Evolutionary conservation across 192 early-diverging fungal species (phyloP).

Genomic region (Coemansia erecta): DNA sequence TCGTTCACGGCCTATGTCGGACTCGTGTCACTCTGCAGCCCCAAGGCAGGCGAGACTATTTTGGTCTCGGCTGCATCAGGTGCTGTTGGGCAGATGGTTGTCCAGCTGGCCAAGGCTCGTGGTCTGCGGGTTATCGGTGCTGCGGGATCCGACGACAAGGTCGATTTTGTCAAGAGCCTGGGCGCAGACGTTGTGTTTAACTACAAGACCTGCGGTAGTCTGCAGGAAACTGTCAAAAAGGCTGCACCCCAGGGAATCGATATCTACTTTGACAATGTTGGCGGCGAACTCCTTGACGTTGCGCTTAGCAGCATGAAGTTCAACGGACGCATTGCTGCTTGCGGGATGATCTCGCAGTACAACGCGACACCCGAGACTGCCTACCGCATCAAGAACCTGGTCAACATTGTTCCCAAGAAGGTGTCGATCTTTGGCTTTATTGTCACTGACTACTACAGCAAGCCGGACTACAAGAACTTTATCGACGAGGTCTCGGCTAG

Average conservation of each 20-base stretch:
- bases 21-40: constrained; percentile 61
- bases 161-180: constrained; percentile 63
- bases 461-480: constrained; percentile 56
- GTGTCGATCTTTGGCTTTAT: constrained; percentile 67
- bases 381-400: constrained; percentile 58
- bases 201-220: constrained; percentile 76
- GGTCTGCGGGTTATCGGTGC: constrained; percentile 81
- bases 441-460: constrained; percentile 53
- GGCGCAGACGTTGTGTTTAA: constrained; percentile 88
- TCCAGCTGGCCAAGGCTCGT: constrained; percentile 74
- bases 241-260: constrained; percentile 79
- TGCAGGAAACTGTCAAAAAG: constrained; percentile 55
- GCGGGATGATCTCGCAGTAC: constrained; percentile 76
- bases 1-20: constrained; percentile 76
- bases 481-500: constrained; percentile 56
- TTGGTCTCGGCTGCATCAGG: constrained; percentile 80
- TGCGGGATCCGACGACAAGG: constrained; percentile 84
- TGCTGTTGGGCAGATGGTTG: constrained; percentile 73
- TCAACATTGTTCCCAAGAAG: constrained; percentile 56
- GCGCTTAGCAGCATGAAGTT: constrained; percentile 65
- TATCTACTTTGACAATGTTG: constrained; percentile 85
- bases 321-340: constrained; percentile 65
- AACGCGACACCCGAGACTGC: constrained; percentile 30
- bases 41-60: constrained; percentile 80
- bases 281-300: constrained; percentile 76